Percentiles rank a stretch among this genome's conserved stretches.
These are phyloP conservation scores for Metschnikowia lochheadii DNA, from an alignment of 805 yeast species.

Conservation along the genomic window DNA sequence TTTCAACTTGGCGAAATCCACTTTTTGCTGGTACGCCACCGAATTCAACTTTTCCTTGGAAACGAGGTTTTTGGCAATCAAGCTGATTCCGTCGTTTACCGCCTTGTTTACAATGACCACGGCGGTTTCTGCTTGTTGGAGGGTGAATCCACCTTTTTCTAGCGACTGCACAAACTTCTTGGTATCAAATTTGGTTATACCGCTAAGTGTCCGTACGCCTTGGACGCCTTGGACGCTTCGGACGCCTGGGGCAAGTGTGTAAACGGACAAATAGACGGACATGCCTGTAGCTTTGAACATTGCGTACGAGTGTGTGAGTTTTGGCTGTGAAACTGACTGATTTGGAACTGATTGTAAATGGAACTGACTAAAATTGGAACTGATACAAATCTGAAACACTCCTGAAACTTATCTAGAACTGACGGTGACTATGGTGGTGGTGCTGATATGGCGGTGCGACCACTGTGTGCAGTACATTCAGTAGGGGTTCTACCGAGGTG, in stretches of 20 bases:
- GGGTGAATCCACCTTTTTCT: conserved; percentile 62
- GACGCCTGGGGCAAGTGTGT: background rate
- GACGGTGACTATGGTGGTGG: too few species aligned
- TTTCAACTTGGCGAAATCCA: conserved; percentile 90
- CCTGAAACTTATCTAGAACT: too few species aligned
- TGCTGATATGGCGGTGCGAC: too few species aligned
- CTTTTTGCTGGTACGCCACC: conserved; percentile 91
- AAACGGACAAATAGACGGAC: too few species aligned
- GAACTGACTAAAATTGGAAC: too few species aligned
- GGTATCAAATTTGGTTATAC: conserved; percentile 63
- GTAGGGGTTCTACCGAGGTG: too few species aligned
- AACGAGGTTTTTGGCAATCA: conserved; percentile 74
- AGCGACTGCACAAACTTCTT: conserved; percentile 65
- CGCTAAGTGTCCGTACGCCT: conserved; percentile 15
- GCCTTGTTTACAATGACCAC: conserved; percentile 70
- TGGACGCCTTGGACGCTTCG: too few species aligned
- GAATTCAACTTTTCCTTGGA: conserved; percentile 78
- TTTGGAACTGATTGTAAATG: too few species aligned
- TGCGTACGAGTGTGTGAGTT: too few species aligned
- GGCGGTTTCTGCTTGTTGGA: conserved; percentile 75
- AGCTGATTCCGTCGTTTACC: conserved; percentile 72
- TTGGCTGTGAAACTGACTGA: too few species aligned
- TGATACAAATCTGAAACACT: too few species aligned
- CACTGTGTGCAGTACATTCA: too few species aligned
- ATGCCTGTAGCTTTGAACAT: background rate